A percentile compares a stretch with the other conserved stretches of the same genome.
Evolutionary conservation across 768 basidiomycete species (phyloP).

Genomic region (Cantharellus cinnabarinus): DNA sequence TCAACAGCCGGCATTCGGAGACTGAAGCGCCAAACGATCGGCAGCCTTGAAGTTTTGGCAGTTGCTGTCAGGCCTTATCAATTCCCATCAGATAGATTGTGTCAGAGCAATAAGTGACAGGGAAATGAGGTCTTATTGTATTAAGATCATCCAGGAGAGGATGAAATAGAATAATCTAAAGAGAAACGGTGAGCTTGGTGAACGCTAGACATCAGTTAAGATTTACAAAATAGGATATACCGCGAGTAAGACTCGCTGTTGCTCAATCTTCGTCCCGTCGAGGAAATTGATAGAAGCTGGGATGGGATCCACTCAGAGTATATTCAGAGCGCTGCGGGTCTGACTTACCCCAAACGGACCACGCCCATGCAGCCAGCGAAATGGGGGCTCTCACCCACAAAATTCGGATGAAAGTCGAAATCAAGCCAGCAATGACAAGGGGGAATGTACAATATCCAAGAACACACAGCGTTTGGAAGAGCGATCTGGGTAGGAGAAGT

Average conservation of each 20-base stretch:
- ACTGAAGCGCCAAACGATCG: too few relatives aligned
- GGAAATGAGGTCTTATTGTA: constrained; percentile 30
- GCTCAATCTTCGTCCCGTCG: constrained; percentile 85
- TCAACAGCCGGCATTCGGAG: too few relatives aligned
- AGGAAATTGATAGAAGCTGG: constrained; percentile 86
- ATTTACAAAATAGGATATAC: constrained; percentile 87
- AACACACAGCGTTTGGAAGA: constrained; percentile 91
- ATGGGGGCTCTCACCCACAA: constrained; percentile 83
- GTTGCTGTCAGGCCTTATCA: too few relatives aligned
- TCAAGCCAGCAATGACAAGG: constrained; percentile 71
- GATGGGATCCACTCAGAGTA: background rate
- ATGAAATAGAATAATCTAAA: constrained; percentile 79
- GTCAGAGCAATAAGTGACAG: background rate
- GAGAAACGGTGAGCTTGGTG: background rate
- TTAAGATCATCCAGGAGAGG: constrained; percentile 92
- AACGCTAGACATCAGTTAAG: constrained; percentile 6
- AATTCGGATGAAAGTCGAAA: constrained; percentile 64
- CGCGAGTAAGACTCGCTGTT: constrained; percentile 73
- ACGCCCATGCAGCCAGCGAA: constrained; percentile 82
- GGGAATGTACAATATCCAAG: constrained; percentile 92
- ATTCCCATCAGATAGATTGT: too few relatives aligned
- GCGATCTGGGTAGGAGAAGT: constrained; percentile 32
- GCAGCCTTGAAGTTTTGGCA: too few relatives aligned
- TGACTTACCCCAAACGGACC: constrained; percentile 90
- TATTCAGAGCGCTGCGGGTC: background rate